Conservation (phyloP, 345 rosid genomes). For the Isatis tinctoria region DNA sequence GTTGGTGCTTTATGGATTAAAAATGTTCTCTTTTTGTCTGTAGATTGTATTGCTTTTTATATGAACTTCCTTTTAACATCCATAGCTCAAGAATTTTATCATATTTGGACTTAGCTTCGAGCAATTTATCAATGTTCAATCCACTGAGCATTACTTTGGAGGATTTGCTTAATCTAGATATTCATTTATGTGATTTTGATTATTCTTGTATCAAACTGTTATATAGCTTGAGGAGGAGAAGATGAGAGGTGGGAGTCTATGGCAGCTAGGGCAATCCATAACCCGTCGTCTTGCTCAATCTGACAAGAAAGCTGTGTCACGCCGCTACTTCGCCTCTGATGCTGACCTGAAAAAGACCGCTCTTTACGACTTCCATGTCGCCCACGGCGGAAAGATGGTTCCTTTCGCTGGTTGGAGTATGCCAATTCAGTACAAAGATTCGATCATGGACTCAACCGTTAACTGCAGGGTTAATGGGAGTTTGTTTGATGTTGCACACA, state of each 20-base stretch:
- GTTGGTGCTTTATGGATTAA: neutral
- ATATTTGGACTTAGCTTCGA: neutral
- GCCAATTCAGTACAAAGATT: constrained; percentile 99
- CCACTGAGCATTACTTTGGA: neutral
- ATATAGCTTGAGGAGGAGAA: constrained; percentile 27
- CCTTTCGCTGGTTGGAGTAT: constrained; percentile 99
- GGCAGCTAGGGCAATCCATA: constrained; percentile 96
- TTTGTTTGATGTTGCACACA: constrained; percentile 92
- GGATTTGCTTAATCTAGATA: neutral
- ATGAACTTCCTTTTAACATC: neutral
- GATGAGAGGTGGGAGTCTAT: constrained; percentile 92
- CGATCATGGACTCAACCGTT: constrained; percentile 91
- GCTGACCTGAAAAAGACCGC: constrained; percentile 86
- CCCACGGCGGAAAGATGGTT: constrained; percentile 91
- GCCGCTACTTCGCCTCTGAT: constrained; percentile 69
- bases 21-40: neutral
- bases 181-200: neutral
- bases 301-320: constrained; percentile 61
- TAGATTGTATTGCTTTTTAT: neutral
- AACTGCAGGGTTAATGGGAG: constrained; percentile 89
- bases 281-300: constrained; percentile 73
- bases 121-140: neutral
- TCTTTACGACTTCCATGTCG: constrained; percentile 80
- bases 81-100: neutral
- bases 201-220: constrained; percentile 27